Evolutionary conservation across 2,329 filamentous ascomycete species (phyloP).

Genomic region (Talaromyces verruculosus): DNA sequence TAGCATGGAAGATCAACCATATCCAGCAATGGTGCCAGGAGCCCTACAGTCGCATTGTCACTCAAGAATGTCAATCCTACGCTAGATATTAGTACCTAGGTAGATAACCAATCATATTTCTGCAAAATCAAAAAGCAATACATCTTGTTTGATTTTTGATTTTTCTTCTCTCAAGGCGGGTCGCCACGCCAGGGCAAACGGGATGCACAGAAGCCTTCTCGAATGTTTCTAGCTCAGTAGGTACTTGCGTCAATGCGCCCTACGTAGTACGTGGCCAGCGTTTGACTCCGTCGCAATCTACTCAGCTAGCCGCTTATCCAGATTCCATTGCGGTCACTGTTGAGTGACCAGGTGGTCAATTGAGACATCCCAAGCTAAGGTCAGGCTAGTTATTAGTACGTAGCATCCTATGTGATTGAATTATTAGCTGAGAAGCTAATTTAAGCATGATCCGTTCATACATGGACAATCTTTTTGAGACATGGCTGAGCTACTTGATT

Average conservation of each 20-base stretch:
- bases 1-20: not conserved
- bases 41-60: not conserved
- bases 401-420: not conserved
- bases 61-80: not conserved
- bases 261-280: not conserved
- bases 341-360: not conserved
- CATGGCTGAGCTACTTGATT: not conserved
- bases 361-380: conserved; percentile 1
- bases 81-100: not conserved
- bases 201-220: not conserved
- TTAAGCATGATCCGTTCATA: conserved; percentile 1
- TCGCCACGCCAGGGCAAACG: not conserved
- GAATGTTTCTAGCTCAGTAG: conserved; percentile 1
- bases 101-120: not conserved
- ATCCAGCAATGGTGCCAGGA: not conserved
- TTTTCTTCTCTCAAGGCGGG: not conserved
- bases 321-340: not conserved
- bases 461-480: not conserved
- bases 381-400: not conserved
- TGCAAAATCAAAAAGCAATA: not conserved
- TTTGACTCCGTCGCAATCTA: not conserved
- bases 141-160: not conserved
- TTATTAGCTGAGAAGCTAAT: not conserved
- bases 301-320: not conserved
- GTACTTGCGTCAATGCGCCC: not conserved